phyloP scores from a whole-genome alignment of 2,329 filamentous ascomycete species.

The Myriangium duriaei region DNA sequence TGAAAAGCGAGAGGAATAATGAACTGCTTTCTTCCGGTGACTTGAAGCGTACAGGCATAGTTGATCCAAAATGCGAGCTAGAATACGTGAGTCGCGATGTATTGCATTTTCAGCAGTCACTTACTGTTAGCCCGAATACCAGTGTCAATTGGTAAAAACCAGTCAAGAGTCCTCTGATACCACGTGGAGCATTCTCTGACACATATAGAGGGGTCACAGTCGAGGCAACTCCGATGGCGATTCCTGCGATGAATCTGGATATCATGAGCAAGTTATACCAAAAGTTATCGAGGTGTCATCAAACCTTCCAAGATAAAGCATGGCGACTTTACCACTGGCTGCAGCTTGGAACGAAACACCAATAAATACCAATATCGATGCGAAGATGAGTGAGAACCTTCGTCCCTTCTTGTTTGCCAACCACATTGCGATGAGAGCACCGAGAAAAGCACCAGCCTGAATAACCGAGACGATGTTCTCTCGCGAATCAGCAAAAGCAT shows the following conservation, averaged over 20 bases:
- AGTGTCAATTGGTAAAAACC: slow-evolving; percentile 47
- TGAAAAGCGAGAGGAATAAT: slow-evolving; percentile 48
- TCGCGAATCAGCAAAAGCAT: slow-evolving; percentile 44
- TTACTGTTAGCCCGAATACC: too few species aligned
- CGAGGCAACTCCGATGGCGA: slow-evolving; percentile 39
- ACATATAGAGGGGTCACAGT: slow-evolving; percentile 49
- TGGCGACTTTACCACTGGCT: slow-evolving; percentile 45
- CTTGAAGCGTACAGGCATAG: slow-evolving; percentile 37
- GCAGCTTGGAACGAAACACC: slow-evolving; percentile 54
- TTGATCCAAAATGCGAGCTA: slow-evolving; percentile 45
- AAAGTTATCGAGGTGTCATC: too few species aligned
- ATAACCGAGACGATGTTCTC: slow-evolving; percentile 61
- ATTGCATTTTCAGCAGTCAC: too few species aligned
- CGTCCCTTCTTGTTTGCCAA: slow-evolving; percentile 45
- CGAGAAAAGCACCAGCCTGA: slow-evolving; percentile 55
- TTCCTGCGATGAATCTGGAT: slow-evolving; percentile 44
- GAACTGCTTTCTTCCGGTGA: slow-evolving; percentile 38
- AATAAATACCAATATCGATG: slow-evolving; percentile 44
- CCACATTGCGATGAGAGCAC: slow-evolving; percentile 46
- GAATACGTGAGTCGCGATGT: too few species aligned
- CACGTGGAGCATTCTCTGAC: slow-evolving; percentile 46
- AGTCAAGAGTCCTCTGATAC: slow-evolving; percentile 46
- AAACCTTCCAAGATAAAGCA: slow-evolving; percentile 56
- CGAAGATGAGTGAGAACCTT: slow-evolving; percentile 41
- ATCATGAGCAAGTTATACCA: too few species aligned